A percentile compares a stretch with the other conserved stretches of the same genome.
phyloP scores from a whole-genome alignment of 345 rosid genomes.

The Euphorbia peplus region DNA sequence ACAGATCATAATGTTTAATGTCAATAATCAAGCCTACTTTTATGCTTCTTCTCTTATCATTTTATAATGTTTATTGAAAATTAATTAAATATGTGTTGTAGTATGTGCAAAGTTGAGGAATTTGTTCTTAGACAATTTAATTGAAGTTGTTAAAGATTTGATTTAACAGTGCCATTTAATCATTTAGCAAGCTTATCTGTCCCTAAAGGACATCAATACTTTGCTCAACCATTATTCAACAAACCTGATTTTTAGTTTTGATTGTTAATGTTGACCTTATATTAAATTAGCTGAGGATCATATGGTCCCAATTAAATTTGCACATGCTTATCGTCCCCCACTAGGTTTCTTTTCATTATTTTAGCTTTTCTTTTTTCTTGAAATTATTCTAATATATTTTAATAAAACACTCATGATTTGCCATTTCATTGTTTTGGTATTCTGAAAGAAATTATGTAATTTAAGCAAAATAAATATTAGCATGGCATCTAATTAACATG shows the following conservation, averaged over 20 bases:
- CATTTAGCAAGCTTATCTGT: background rate
- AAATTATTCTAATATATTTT: background rate
- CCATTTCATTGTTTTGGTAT: no score
- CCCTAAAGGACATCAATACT: slow-evolving; percentile 1
- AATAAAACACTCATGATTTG: no score
- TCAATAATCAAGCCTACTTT: slow-evolving; percentile 14
- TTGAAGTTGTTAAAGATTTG: background rate
- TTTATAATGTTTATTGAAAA: background rate
- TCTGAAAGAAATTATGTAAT: no score
- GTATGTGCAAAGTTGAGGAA: background rate
- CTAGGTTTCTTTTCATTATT: background rate
- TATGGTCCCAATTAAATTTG: background rate
- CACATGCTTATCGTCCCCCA: background rate
- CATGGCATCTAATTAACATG: no score
- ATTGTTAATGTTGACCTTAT: slow-evolving; percentile 4
- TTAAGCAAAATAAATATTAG: no score
- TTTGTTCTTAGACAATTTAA: background rate
- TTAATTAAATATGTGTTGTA: background rate
- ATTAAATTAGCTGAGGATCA: background rate
- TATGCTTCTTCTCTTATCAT: background rate
- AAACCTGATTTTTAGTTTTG: slow-evolving; percentile 1
- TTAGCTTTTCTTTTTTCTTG: slow-evolving; percentile 2
- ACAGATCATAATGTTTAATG: background rate
- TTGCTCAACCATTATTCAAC: slow-evolving; percentile 9
- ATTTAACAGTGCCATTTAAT: slow-evolving; percentile 2